Conservation (phyloP, 2,329 filamentous ascomycete species). For the Calycina herbarum region DNA sequence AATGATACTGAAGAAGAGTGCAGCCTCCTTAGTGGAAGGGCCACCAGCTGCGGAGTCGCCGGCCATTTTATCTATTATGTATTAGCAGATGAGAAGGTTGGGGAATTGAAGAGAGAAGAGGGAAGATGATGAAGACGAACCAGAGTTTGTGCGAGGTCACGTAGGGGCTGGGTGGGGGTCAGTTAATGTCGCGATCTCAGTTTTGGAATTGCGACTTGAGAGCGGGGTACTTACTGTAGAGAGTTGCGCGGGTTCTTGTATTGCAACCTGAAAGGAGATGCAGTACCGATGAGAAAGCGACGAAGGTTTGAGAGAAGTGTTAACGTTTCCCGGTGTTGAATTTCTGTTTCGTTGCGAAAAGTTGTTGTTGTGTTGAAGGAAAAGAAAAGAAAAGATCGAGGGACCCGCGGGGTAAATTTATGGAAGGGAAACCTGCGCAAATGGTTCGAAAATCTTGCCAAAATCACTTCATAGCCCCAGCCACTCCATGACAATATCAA, state of each 20-base stretch:
- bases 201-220: background rate
- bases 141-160: background rate
- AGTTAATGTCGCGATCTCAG: background rate
- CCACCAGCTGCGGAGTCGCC: no score
- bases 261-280: background rate
- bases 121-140: background rate
- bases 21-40: conserved; percentile 23
- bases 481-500: background rate
- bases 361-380: conserved; percentile 4
- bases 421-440: background rate
- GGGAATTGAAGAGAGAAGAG: background rate
- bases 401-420: background rate
- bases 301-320: background rate
- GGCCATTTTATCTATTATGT: no score
- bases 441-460: background rate
- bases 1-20: conserved; percentile 26
- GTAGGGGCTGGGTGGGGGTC: background rate
- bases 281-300: background rate
- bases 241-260: background rate
- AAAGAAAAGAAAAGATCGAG: background rate
- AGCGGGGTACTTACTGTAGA: background rate
- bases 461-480: background rate
- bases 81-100: no score
- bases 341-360: background rate
- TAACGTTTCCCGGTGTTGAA: background rate